Base-by-base conservation (phyloP, 179 eudicot species). In the Corrigiola litoralis region DNA sequence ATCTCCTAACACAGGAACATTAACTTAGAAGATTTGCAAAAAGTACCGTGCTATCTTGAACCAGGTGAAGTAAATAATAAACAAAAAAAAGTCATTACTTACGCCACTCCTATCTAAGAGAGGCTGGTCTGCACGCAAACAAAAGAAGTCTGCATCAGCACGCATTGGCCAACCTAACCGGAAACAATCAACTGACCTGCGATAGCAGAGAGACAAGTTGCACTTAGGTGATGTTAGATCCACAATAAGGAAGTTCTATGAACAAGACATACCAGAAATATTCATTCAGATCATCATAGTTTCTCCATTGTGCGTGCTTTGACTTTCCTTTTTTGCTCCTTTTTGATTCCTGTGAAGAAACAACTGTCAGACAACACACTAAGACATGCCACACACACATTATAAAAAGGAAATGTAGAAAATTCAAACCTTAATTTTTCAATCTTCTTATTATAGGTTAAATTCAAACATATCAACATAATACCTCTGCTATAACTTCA, bases 91-190 rank as follows among this genome's bases (percentile, higher is more conserved):
- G 38, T 24, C 41, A 23, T 62, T 33, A 31, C 76, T 49, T 77
- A 92, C 98, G 82, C 74, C 92, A 70, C 65, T 80, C 71, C 73
- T 85, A 28, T 89, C 95, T 61, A 55, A 61, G 21, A 13, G 65
- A 61, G 9, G 66, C 37, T 71, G 52, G 46, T 67, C 74, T 31
- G 41, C 36, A 31, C 85, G 82, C 65, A 53, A 61, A 70, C 82
- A 75, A 72, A 92, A 92, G 76, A 90, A 92, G 83, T 85, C 98
- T 46, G 92, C 90, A 72, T 85, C 89, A 49, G 78, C 86, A 31
- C 98, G 90, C 98, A 92, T 92, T 21, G 98, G 98, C 98, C 98
- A 92, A 65, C 96, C 95, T 65, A 92, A 77, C 18, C 92, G 88
- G 69, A 92, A 92, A 67, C 98, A 92, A 72, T 87, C 92, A 41